These are phyloP conservation scores for Nakazawaea molendinolei DNA, from an alignment of 805 yeast genomes.

Conservation along the genomic window DNA sequence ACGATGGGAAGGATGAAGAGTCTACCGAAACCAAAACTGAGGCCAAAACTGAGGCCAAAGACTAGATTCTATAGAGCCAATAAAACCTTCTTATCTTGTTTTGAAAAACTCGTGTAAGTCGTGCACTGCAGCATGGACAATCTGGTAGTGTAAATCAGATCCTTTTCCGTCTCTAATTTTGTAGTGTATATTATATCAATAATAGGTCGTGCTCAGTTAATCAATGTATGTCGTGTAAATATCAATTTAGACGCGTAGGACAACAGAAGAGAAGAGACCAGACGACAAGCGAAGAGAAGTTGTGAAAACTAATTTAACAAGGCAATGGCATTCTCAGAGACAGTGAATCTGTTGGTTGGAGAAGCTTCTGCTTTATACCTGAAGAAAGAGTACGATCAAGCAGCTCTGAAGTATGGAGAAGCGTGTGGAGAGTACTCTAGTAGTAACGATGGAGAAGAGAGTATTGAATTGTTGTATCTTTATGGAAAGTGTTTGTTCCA, in stretches of 20 bases:
- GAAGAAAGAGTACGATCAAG: conserved; percentile 56
- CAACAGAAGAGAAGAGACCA: background rate
- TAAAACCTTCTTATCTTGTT: too few species aligned
- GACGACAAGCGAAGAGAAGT: background rate
- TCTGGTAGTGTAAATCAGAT: too few species aligned
- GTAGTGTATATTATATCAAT: too few species aligned
- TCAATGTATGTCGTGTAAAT: too few species aligned
- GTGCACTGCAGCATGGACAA: too few species aligned
- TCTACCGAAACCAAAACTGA: conserved; percentile 1
- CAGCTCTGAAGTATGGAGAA: conserved; percentile 63
- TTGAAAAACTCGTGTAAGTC: too few species aligned
- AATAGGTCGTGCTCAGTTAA: too few species aligned
- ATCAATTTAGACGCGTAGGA: too few species aligned
- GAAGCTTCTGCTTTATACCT: conserved; percentile 64
- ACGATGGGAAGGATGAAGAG: conserved; percentile 4
- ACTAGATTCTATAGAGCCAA: too few species aligned
- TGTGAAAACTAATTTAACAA: background rate
- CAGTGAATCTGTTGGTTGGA: conserved; percentile 41
- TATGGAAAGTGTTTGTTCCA: conserved; percentile 81
- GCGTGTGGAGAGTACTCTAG: conserved; percentile 57
- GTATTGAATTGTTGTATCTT: conserved; percentile 62
- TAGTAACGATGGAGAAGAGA: conserved; percentile 52
- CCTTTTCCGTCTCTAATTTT: too few species aligned
- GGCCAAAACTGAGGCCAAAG: too few species aligned
- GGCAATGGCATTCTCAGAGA: conserved; percentile 26